Evolutionary conservation across 805 yeast species (phyloP).

Genomic region (Candida quercuum): DNA sequence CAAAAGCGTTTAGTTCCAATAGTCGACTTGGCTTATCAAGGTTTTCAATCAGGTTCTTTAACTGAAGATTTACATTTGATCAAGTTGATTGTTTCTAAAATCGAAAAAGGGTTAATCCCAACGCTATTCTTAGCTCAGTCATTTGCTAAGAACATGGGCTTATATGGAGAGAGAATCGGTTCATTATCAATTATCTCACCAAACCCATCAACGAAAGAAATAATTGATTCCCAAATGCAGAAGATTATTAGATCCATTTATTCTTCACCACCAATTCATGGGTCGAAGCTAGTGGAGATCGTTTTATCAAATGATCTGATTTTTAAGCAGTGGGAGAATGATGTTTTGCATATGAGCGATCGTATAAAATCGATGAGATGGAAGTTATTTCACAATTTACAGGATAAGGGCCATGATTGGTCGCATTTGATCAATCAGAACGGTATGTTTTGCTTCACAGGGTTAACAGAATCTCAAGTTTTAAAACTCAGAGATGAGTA

Average conservation of each 20-base stretch:
- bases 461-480: conserved; percentile 68
- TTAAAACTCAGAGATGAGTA: conserved; percentile 60
- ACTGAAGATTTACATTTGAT: conserved; percentile 62
- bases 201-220: conserved; percentile 41
- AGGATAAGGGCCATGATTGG: conserved; percentile 62
- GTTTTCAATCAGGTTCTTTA: conserved; percentile 83
- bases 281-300: conserved; percentile 81
- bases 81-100: conserved; percentile 36
- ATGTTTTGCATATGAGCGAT: conserved; percentile 72
- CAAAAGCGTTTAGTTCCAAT: conserved; percentile 65
- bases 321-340: conserved; percentile 70
- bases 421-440: conserved; percentile 81
- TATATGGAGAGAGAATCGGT: conserved; percentile 94
- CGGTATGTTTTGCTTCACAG: conserved; percentile 96
- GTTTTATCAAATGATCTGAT: conserved; percentile 60
- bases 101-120: conserved; percentile 37
- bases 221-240: conserved; percentile 75
- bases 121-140: conserved; percentile 75
- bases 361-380: conserved; percentile 72
- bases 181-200: conserved; percentile 64
- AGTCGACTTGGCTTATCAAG: conserved; percentile 94
- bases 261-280: conserved; percentile 94
- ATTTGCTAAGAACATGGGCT: conserved; percentile 92
- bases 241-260: conserved; percentile 79
- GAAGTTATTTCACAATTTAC: conserved; percentile 56